Conservation (phyloP, 1,284 basidiomycete genomes). For the Psilocybe mexicana region DNA sequence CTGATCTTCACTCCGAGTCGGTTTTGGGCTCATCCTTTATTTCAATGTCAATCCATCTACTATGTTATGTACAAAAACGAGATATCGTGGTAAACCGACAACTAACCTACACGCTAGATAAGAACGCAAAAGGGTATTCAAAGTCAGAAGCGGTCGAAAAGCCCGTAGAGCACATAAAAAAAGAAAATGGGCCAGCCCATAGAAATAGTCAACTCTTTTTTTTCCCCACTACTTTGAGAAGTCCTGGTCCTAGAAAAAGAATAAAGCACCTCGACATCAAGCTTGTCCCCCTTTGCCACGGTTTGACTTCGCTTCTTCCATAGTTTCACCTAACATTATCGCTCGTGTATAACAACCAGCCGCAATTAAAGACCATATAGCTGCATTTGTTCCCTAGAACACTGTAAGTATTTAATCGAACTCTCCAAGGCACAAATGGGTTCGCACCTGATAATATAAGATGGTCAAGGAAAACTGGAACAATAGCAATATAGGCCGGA, state of each 20-base stretch:
- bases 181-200: conserved; percentile 25
- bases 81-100: conserved; percentile 16
- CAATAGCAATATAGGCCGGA: conserved; percentile 64
- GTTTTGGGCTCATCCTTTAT: conserved; percentile 17
- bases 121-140: conserved; percentile 9
- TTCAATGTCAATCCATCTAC: conserved; percentile 19
- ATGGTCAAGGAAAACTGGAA: conserved; percentile 67
- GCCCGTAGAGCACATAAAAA: conserved; percentile 18
- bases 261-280: conserved; percentile 36
- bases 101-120: conserved; percentile 10
- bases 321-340: conserved; percentile 60
- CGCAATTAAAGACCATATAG: conserved; percentile 72
- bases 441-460: conserved; percentile 75
- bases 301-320: conserved; percentile 65
- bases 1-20: too few relatives aligned
- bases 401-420: not conserved
- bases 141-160: conserved; percentile 14
- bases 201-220: conserved; percentile 19
- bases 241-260: conserved; percentile 18
- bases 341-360: conserved; percentile 64
- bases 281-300: conserved; percentile 58
- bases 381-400: conserved; percentile 71
- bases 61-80: conserved; percentile 20
- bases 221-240: conserved; percentile 18
- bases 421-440: not conserved